phyloP scores from a whole-genome alignment of 345 rosid genomes.

The Carallia pectinifolia region DNA sequence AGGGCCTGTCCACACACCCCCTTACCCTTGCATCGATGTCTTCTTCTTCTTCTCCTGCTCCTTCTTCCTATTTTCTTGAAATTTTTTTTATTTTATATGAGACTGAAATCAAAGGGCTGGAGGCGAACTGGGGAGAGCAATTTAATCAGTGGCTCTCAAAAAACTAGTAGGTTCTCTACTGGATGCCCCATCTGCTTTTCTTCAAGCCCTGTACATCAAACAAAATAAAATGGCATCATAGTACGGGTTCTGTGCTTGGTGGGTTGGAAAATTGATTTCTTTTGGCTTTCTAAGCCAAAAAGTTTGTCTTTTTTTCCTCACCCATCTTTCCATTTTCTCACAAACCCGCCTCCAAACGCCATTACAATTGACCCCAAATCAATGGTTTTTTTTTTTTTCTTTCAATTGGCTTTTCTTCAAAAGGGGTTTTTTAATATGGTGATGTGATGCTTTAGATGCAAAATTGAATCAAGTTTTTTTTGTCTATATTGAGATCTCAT shows the following conservation, averaged over 20 bases:
- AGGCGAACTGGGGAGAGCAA: slow-evolving; percentile 13
- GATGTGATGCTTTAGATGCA: background rate
- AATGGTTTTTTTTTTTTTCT: background rate
- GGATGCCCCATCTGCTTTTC: slow-evolving; percentile 11
- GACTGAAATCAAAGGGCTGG: background rate
- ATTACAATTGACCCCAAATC: background rate
- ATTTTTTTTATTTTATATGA: too few relatives aligned
- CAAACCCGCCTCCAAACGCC: slow-evolving; percentile 29
- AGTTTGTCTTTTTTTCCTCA: background rate
- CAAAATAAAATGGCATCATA: slow-evolving; percentile 20
- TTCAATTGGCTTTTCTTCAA: too few relatives aligned
- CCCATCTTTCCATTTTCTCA: background rate
- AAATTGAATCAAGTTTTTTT: background rate
- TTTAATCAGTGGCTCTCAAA: slow-evolving; percentile 16
- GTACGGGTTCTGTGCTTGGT: slow-evolving; percentile 24
- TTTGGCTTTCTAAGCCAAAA: slow-evolving; percentile 5
- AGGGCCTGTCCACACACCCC: too few relatives aligned
- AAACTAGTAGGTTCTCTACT: slow-evolving; percentile 20
- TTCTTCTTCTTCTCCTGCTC: too few relatives aligned
- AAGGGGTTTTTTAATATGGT: too few relatives aligned
- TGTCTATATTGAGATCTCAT: too few relatives aligned
- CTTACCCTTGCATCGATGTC: too few relatives aligned
- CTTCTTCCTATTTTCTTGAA: too few relatives aligned
- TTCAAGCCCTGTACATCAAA: slow-evolving; percentile 11
- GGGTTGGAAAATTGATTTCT: background rate